Evolutionary conservation across 345 rosid species (phyloP), one percentile per base, ranked within the genome.

Genomic region (Salix brachista): DNA sequence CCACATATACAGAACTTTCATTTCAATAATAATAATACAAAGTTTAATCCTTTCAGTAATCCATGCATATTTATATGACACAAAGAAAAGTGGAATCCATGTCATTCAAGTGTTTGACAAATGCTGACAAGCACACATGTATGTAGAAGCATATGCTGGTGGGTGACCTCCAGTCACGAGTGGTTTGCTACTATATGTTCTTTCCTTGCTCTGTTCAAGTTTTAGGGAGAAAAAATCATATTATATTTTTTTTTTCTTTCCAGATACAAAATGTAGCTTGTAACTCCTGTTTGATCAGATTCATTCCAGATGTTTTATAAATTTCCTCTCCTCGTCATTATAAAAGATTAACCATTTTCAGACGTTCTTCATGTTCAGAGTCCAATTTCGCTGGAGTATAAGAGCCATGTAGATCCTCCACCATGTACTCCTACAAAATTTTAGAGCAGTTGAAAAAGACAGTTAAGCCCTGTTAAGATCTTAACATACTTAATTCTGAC

Each of bases 371-470:
- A 1, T 93, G 96, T 75, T 88, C 95, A 21, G 92, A 65, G 83
- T 92, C 97, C 79, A 96, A 83, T 82, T 93, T 96, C 16, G 94
- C 91, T 32, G 94, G 96, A 39, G 83, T 71, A 74, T 96, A 96
- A 78, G 86, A 88, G 69, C 98, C 97, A 10, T 89, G 91, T 50
- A 96, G 98, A 85, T 96, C 98, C 77, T 93, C 97, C 73, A 93
- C 97, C 34, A 96, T 73, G 80, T 93, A 96, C 79, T 92, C 99
- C 91, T 91, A 83, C 74, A 41, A 67, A 75, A 80, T 21, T 46
- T 72, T 39, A 8, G 5, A 41, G 36, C 34, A 34, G 7, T 30
- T 23, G 67, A 69, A 66, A 8, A 30, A 16, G 19, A 25, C 9
- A 26, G 34, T 2, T 28, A 3, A 17, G 8, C 16, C n/a, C 13